A percentile compares a stretch with the other conserved stretches of the same genome.
phyloP scores from a whole-genome alignment of 2,329 filamentous ascomycete genomes.

The Colletotrichum chrysophilum region DNA sequence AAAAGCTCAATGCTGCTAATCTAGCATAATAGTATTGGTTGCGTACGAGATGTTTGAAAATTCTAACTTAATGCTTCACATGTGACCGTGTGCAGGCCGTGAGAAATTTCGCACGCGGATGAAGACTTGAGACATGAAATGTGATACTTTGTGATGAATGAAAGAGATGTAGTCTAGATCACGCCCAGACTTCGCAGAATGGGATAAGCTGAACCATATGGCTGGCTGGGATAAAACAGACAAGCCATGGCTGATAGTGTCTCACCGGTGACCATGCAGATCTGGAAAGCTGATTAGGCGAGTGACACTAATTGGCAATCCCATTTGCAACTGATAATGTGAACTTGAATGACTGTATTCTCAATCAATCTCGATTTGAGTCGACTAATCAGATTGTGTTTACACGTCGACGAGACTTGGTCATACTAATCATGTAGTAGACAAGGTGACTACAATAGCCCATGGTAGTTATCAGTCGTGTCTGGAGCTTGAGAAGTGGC shows the following conservation, averaged over 20 bases:
- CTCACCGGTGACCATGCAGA: neutral
- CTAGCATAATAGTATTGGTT: neutral
- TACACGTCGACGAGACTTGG: too few species aligned
- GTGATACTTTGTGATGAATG: neutral
- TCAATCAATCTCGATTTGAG: too few species aligned
- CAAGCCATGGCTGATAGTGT: neutral
- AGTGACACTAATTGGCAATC: neutral
- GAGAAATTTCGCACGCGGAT: neutral
- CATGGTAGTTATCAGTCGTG: too few species aligned
- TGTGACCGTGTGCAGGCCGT: neutral
- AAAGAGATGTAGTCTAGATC: neutral
- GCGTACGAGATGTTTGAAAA: neutral
- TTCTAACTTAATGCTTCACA: neutral
- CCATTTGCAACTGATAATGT: neutral
- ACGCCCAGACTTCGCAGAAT: accelerated
- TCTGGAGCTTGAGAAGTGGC: too few species aligned
- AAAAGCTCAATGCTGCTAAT: neutral
- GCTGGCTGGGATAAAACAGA: neutral
- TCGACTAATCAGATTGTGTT: too few species aligned
- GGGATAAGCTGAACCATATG: neutral
- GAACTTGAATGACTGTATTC: too few species aligned
- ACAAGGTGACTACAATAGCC: too few species aligned
- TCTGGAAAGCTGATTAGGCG: neutral
- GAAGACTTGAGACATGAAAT: neutral
- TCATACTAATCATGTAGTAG: too few species aligned